Evolutionary conservation across 768 basidiomycete species (phyloP).

Genomic region (Boletales sp.): DNA sequence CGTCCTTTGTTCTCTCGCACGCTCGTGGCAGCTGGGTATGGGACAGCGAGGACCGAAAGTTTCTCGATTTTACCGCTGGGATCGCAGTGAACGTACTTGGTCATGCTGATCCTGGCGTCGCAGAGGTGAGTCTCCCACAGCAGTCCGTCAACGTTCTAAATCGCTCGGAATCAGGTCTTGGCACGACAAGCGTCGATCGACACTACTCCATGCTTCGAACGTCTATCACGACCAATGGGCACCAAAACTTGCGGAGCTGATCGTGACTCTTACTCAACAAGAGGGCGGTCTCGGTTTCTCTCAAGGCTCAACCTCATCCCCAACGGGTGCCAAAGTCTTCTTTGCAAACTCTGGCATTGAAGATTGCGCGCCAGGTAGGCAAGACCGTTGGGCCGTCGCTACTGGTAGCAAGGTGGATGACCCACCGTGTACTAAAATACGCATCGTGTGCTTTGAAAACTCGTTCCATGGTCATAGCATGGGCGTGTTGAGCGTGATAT

Average conservation of each 20-base stretch:
- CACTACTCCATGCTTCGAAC: conserved; percentile 84
- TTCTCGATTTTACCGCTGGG: conserved; percentile 91
- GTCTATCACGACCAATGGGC: conserved; percentile 91
- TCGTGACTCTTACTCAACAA: conserved; percentile 75
- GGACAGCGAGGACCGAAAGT: conserved; percentile 79
- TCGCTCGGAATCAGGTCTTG: conserved; percentile 47
- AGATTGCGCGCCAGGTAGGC: conserved; percentile 89
- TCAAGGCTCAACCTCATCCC: conserved; percentile 33
- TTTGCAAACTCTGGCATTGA: conserved; percentile 94
- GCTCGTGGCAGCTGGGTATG: conserved; percentile 88
- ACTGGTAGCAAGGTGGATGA: conserved; percentile 47
- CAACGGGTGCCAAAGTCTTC: conserved; percentile 73
- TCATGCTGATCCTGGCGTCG: conserved; percentile 82
- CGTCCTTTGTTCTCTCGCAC: conserved; percentile 77
- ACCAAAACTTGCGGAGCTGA: conserved; percentile 77
- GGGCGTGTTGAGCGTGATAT: conserved; percentile 90
- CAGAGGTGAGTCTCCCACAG: conserved; percentile 46
- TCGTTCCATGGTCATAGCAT: conserved; percentile 96
- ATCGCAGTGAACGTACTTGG: conserved; percentile 98
- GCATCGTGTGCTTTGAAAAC: conserved; percentile 85
- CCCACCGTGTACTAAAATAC: conserved; percentile 54
- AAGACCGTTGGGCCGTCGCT: conserved; percentile 67
- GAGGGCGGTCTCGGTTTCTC: conserved; percentile 86
- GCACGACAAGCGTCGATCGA: conserved; percentile 69
- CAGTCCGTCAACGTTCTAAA: background rate